Conservation (phyloP, 2,329 filamentous ascomycete species). For the Claviceps paspali region DNA sequence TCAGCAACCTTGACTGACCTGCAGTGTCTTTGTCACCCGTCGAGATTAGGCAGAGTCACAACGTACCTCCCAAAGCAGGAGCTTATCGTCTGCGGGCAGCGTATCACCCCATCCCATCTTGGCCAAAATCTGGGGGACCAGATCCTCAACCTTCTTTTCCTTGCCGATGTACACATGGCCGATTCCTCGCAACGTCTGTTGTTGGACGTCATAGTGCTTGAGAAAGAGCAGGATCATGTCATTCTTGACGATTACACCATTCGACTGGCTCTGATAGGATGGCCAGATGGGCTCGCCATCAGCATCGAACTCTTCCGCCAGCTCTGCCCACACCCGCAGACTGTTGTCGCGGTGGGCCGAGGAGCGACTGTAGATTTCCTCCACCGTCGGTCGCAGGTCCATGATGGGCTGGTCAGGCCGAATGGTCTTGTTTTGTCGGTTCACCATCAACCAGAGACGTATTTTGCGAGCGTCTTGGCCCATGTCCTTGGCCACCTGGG, state of each 20-base stretch:
- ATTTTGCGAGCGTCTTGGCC: constrained; percentile 52
- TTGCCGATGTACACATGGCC: constrained; percentile 79
- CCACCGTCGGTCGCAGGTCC: constrained; percentile 61
- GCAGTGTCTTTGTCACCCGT: too few species aligned
- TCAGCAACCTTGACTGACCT: too few species aligned
- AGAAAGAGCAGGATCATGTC: constrained; percentile 71
- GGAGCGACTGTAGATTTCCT: constrained; percentile 45
- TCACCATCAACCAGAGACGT: constrained; percentile 94
- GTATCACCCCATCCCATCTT: constrained; percentile 79
- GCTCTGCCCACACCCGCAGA: constrained; percentile 79
- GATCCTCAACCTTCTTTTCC: constrained; percentile 74
- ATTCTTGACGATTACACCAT: constrained; percentile 41
- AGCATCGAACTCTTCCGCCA: constrained; percentile 47
- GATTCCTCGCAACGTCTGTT: constrained; percentile 60
- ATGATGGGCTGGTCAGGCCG: constrained; percentile 77
- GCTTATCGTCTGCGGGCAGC: constrained; percentile 44
- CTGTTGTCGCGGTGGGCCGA: constrained; percentile 50
- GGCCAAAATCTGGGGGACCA: constrained; percentile 61
- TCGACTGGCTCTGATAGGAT: constrained; percentile 41
- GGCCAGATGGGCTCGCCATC: constrained; percentile 63
- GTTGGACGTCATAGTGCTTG: constrained; percentile 74
- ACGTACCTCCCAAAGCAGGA: constrained; percentile 62
- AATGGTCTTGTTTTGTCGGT: constrained; percentile 92
- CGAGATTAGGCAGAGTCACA: too few species aligned
- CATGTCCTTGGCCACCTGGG: constrained; percentile 54